phyloP scores from a whole-genome alignment of 805 yeast species.

The Spathaspora arborariae region DNA sequence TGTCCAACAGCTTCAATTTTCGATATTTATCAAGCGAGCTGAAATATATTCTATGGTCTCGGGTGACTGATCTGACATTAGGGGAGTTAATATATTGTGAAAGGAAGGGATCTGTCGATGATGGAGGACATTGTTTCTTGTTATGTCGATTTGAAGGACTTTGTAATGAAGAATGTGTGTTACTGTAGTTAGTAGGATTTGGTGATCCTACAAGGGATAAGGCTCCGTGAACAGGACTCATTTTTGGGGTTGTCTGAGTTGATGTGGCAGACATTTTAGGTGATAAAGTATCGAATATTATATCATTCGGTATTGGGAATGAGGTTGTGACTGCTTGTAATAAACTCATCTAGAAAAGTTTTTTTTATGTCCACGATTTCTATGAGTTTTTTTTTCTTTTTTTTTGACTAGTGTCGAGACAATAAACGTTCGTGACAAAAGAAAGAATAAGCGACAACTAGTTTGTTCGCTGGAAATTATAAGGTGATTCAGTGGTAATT shows the following conservation, averaged over 20 bases:
- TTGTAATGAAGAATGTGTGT: neutral
- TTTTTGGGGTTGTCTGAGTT: constrained; percentile 7
- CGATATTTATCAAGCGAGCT: constrained; percentile 15
- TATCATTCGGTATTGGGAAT: constrained; percentile 5
- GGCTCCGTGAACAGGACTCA: constrained; percentile 2
- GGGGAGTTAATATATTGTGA: constrained; percentile 19
- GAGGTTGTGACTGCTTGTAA: constrained; percentile 3
- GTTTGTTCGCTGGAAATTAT: neutral
- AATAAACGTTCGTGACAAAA: neutral
- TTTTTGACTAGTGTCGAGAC: neutral
- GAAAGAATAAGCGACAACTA: neutral
- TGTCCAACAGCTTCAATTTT: constrained; percentile 17
- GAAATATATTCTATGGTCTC: constrained; percentile 18
- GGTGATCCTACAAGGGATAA: neutral
- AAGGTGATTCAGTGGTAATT: neutral
- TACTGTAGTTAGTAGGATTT: neutral
- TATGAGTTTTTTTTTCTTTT: neutral
- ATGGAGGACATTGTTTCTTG: neutral
- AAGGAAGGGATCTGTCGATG: constrained; percentile 16
- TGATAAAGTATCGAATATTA: constrained; percentile 3
- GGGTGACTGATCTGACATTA: constrained; percentile 10
- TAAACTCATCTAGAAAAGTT: constrained; percentile 4
- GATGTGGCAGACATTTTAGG: constrained; percentile 8
- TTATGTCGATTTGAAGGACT: neutral
- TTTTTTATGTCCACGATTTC: neutral